These are phyloP conservation scores for Tricholomella constricta DNA, from an alignment of 768 basidiomycete genomes.

Conservation along the genomic window DNA sequence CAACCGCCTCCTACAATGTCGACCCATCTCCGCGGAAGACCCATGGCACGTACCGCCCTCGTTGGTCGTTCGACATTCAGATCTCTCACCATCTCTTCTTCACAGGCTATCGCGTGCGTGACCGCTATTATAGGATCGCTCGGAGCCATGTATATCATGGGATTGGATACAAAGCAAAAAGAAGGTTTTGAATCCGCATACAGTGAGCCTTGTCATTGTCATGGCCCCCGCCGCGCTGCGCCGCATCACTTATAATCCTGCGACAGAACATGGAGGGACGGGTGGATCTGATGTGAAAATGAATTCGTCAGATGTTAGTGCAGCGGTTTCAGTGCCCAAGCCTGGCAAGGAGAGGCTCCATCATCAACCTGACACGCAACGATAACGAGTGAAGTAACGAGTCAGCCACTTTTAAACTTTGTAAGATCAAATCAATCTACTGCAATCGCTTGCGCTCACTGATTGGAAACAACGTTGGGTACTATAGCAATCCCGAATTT, in stretches of 20 bases:
- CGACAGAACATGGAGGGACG: constrained; percentile 19
- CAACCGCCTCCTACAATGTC: no score
- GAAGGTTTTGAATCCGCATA: constrained; percentile 35
- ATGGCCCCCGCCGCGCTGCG: not conserved
- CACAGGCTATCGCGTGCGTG: constrained; percentile 34
- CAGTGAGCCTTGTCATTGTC: constrained; percentile 22
- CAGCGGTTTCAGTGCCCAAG: constrained; percentile 37
- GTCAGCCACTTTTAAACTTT: no score
- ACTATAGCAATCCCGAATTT: no score
- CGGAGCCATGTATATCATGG: constrained; percentile 34
- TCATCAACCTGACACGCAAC: constrained; percentile 6
- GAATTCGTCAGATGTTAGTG: constrained; percentile 40
- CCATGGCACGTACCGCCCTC: constrained; percentile 13
- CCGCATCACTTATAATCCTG: not conserved
- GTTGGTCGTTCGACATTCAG: not conserved
- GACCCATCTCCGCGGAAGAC: constrained; percentile 15
- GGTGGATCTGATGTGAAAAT: constrained; percentile 35
- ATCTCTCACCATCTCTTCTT: not conserved
- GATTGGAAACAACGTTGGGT: no score
- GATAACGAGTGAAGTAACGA: not conserved
- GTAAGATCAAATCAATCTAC: no score
- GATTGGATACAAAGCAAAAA: constrained; percentile 32
- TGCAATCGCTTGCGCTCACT: no score
- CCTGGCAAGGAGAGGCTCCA: constrained; percentile 29
- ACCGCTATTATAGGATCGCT: constrained; percentile 27